These are phyloP conservation scores for Psidium guajava DNA, from an alignment of 345 rosid species.

Conservation along the genomic window DNA sequence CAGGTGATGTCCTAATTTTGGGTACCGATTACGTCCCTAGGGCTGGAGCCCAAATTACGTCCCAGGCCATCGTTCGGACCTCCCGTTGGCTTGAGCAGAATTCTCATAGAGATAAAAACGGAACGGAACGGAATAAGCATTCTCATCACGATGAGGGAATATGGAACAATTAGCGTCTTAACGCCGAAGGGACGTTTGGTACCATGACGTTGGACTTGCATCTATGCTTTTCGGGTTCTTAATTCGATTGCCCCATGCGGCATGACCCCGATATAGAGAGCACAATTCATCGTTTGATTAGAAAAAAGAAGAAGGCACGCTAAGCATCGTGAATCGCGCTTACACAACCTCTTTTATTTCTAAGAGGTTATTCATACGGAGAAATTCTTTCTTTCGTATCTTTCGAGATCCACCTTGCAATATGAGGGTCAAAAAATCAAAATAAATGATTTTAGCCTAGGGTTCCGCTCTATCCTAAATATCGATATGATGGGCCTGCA, in stretches of 20 bases:
- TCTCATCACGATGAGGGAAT: neutral
- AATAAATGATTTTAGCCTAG: no score
- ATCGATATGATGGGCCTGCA: no score
- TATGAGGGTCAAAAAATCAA: no score
- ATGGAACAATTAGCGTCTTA: rapidly evolving
- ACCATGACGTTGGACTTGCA: neutral
- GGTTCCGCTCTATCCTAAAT: no score
- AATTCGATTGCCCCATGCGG: neutral
- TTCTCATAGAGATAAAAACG: no score
- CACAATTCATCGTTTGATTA: neutral
- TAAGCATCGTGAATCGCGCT: neutral
- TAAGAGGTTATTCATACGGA: no score
- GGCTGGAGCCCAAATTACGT: neutral
- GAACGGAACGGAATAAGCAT: neutral
- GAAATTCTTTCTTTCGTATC: no score
- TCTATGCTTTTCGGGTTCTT: neutral
- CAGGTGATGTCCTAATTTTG: neutral
- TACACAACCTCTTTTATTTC: neutral
- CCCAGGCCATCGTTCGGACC: neutral
- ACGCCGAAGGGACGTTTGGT: neutral
- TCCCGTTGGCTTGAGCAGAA: no score
- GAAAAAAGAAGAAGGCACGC: neutral
- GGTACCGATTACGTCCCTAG: neutral
- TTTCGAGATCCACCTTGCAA: no score
- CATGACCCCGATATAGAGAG: rapidly evolving